A percentile compares a stretch with the other conserved stretches of the same genome.
Evolutionary conservation across 495 filamentous ascomycete genomes (phyloP).

Genomic region (Hypoxylon cercidicola): DNA sequence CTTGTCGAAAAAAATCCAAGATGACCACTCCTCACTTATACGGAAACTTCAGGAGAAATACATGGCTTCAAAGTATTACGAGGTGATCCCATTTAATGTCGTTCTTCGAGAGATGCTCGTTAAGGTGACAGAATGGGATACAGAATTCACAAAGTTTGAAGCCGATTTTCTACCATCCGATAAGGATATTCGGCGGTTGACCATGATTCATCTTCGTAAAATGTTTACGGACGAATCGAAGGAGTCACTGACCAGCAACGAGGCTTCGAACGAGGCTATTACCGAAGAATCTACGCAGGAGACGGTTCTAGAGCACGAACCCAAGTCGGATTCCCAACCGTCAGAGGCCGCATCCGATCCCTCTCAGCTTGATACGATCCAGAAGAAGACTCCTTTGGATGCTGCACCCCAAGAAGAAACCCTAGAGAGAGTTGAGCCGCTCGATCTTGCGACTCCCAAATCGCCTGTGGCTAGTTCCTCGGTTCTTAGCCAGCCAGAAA

Average conservation of each 20-base stretch:
- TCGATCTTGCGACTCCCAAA: slow-evolving; percentile 74
- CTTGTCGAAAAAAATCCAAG: slow-evolving; percentile 76
- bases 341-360: slow-evolving; percentile 25
- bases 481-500: slow-evolving; percentile 29
- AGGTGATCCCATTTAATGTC: slow-evolving; percentile 90
- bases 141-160: slow-evolving; percentile 88
- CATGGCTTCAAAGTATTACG: slow-evolving; percentile 92
- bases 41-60: slow-evolving; percentile 88
- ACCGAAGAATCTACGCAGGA: slow-evolving; percentile 54
- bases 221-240: slow-evolving; percentile 90
- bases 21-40: slow-evolving; percentile 78
- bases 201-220: slow-evolving; percentile 91
- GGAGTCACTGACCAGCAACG: slow-evolving; percentile 72
- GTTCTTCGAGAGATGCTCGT: slow-evolving; percentile 90
- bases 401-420: slow-evolving; percentile 38
- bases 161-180: slow-evolving; percentile 94
- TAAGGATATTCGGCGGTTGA: slow-evolving; percentile 93
- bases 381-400: slow-evolving; percentile 31
- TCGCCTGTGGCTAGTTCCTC: slow-evolving; percentile 34
- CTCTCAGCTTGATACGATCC: slow-evolving; percentile 26
- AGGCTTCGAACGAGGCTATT: slow-evolving; percentile 54
- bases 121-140: slow-evolving; percentile 94
- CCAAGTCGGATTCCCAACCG: slow-evolving; percentile 42
- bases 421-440: slow-evolving; percentile 69
- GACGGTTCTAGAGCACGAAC: slow-evolving; percentile 43